Base-by-base conservation (phyloP, 2,329 filamentous ascomycete genomes). In the Exserohilum rostratum region DNA sequence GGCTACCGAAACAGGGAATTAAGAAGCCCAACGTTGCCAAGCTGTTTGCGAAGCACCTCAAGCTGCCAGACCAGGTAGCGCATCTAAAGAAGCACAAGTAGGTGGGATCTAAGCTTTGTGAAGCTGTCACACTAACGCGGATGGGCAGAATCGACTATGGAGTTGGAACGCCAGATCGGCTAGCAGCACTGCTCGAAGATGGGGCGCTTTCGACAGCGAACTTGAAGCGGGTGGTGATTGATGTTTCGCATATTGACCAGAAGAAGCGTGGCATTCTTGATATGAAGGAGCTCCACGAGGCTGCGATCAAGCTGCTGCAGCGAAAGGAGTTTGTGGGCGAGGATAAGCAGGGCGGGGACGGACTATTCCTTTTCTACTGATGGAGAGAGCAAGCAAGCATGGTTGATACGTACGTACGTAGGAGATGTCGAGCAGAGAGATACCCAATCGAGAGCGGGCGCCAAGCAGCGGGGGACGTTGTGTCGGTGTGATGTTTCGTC, bases 41-140 rank as follows among this genome's bases (percentile, higher is more conserved):
- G 76, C 80, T 99, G 71, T 99, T 99, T 75, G 93, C 95, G 29
- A 99, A 99, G 76, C 95, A 99, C 75, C 96, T 99, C 80, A 99
- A 99, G 78, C 77, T 99, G 10, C 85, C 90, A 48, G 93, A 98
- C 67, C 90, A 93, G 30, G 86, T 93, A 47, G 82, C 88, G 55
- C 90, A 90, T 70, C 85, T 96, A 37, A 83, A 89, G 67, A 84
- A 81, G 59, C 80, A 80, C 47, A 83, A 82, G 80, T 83, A 71
- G 38, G 74, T 64, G 57, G 17, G 53, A n/a, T 27, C 78, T 11
- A 10, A 18, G 3, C 9, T 6, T 13, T 10, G 12, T 5, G 13
- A 18, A 1, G 9, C n/a, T 12, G 25, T 46, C 27, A 54, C 18
- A 44, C 78, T 55, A n/a, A 49, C 13, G 2, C 22, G 40, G 78